Base-by-base conservation (phyloP, 129 eudicot genomes). In the Oenanthe sinensis region DNA sequence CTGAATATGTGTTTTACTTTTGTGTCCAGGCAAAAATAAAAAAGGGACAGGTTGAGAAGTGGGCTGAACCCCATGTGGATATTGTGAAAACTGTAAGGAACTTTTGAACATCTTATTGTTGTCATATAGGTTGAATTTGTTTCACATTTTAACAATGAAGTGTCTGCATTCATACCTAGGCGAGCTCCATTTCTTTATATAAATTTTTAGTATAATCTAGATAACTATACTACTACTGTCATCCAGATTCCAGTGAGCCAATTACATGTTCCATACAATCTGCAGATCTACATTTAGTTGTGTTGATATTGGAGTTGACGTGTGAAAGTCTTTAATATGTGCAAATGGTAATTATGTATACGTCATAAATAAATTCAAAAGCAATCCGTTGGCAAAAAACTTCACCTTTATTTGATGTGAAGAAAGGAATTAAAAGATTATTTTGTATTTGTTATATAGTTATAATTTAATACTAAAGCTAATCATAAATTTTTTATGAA, bases 61-160 rank as follows among this genome's bases (percentile, higher is more conserved):
- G 94, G 94, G 91, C 90, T 80, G 86, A 84, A 79, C 94, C 94
- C 71, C 91, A 87, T 60, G 28, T 85, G 68, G 88, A 82, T 36
- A 68, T 84, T 4, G 58, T 90, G 33, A 90, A 78, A 84, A 87
- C 85, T 55, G 91, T 90, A 84, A 84, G 87, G 45, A 52, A 9
- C 50, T 28, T 72, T 74, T 10, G 37, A 55, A n/a, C 75, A 47
- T 49, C 75, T 30, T 77, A 43, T 84, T 42, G 58, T 77, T 78
- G 47, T 47, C 44, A 42, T 49, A 39, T 55, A 42, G 46, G 28
- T 45, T 24, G 24, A 46, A 4, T 45, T 11, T 4, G 43, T 46
- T 24, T 45, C 55, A n/a, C 54, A 43, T n/a, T 74, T 30, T 4
- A 13, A 30, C 1, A 20, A 67, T 67, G 42, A 60, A 67, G 3